These are phyloP conservation scores for Ambrosiella cleistominuta DNA, from an alignment of 2,329 filamentous ascomycete species.

Conservation along the genomic window DNA sequence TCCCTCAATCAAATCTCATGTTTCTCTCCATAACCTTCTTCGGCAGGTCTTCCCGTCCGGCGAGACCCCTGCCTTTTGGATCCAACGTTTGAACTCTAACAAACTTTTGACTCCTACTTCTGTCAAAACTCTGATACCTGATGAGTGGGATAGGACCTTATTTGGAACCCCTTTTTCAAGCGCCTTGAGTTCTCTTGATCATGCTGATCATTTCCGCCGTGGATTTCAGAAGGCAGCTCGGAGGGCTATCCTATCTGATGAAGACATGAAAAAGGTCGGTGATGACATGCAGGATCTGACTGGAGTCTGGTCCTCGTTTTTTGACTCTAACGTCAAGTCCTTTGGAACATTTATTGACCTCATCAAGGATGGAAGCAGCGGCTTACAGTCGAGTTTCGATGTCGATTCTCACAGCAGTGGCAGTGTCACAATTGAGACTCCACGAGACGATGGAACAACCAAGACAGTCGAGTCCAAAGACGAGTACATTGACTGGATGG, in stretches of 20 bases:
- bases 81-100: constrained; percentile 22
- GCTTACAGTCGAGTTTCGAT: constrained; percentile 9
- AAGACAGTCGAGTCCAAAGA: constrained; percentile 23
- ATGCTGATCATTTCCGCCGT: constrained; percentile 18
- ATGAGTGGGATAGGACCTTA: constrained; percentile 3
- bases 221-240: constrained; percentile 17
- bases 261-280: constrained; percentile 17
- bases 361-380: constrained; percentile 15
- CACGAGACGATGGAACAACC: constrained; percentile 15
- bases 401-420: constrained; percentile 6
- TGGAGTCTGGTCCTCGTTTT: constrained; percentile 18
- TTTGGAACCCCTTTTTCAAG: constrained; percentile 14
- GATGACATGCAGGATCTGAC: constrained; percentile 12
- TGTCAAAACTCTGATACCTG: constrained; percentile 13
- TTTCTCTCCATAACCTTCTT: constrained; percentile 22
- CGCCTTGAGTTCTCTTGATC: constrained; percentile 14
- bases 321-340: constrained; percentile 22
- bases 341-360: constrained; percentile 25
- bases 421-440: background rate
- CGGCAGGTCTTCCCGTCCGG: constrained; percentile 23
- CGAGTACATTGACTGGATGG: constrained; percentile 27
- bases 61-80: constrained; percentile 27
- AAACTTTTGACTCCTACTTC: constrained; percentile 22
- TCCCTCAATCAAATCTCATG: constrained; percentile 22
- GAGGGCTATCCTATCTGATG: constrained; percentile 12